Base-by-base conservation (phyloP, 2,329 filamentous ascomycete species). In the Ceratocystis destructans region DNA sequence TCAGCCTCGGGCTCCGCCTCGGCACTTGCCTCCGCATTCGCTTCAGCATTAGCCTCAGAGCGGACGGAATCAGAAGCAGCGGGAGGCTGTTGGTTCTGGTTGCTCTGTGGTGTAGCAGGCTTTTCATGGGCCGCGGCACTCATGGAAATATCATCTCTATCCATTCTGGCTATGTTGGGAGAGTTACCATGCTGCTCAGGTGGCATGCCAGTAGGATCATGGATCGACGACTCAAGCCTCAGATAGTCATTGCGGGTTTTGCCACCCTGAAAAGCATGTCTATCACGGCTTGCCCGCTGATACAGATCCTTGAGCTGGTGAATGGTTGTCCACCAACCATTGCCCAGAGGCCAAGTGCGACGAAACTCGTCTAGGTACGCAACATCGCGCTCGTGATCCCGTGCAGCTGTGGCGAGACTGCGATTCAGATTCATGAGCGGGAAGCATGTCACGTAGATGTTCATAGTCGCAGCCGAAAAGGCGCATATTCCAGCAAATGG, bases 401-500 rank as follows among this genome's bases (percentile, higher is more conserved):
- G 62, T 8, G 15, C 20, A 5, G 44, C 59, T 31, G 22, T 20
- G 15, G 37, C 7, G 25, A 64, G 22, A 20, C 37, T 20, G 22
- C 57, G 48, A 28, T 74, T 76, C 12, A 76, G 68, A 67, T 78
- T 79, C 74, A 79, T 79, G 1, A 71, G 71, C 0, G 78, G 78
- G 31, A 78, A 79, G 3, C 70, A 64, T 2, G 71, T 72, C 1
- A 76, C 72, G 66, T 79, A 79, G 0, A 77, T 68, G 31, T 77
- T 78, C 62, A 78, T 72, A 3, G 76, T 77, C 1, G 75, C 76
- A 0, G 77, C 77, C 0, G 77, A 78, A 46, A 79, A 79, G 1
- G 75, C 75, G 64, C 77, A 79, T n/a, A 79, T 78, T 0, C 77
- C 78, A 0, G 76, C 73, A 65, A 79, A 79, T 0, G 77, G 78